phyloP scores from a whole-genome alignment of 495 filamentous ascomycete species.

The Tuber melanosporum region DNA sequence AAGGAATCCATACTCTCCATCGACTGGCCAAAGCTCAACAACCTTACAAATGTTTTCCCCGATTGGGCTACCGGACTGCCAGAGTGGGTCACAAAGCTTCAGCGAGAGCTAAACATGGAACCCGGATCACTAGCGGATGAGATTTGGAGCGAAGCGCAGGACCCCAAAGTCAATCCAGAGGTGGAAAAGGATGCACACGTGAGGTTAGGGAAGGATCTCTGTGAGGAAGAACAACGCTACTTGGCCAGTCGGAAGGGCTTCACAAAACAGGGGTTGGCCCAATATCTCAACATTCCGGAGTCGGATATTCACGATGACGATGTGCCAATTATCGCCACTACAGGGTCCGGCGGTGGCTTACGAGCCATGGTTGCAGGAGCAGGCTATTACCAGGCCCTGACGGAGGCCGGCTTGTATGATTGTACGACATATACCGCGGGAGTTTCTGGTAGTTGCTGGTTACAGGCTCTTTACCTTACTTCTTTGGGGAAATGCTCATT shows the following conservation, averaged over 20 bases:
- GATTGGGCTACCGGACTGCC: slow-evolving; percentile 75
- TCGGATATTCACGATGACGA: slow-evolving; percentile 84
- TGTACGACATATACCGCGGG: slow-evolving; percentile 91
- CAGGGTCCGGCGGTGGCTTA: slow-evolving; percentile 85
- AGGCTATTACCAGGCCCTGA: slow-evolving; percentile 70
- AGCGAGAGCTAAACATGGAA: slow-evolving; percentile 75
- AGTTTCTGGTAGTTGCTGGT: slow-evolving; percentile 92
- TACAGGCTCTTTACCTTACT: slow-evolving; percentile 85
- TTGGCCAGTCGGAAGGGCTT: slow-evolving; percentile 56
- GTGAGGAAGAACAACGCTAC: slow-evolving; percentile 72
- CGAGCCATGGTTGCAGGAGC: slow-evolving; percentile 83
- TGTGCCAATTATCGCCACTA: slow-evolving; percentile 85
- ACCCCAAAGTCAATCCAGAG: slow-evolving; percentile 76
- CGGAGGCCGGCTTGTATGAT: slow-evolving; percentile 82
- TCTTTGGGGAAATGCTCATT: slow-evolving; percentile 62
- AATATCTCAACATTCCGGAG: slow-evolving; percentile 70
- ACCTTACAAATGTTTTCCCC: slow-evolving; percentile 53
- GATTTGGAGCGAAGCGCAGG: slow-evolving; percentile 85
- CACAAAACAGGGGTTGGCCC: slow-evolving; percentile 64
- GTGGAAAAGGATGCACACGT: slow-evolving; percentile 72
- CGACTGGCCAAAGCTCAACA: slow-evolving; percentile 29
- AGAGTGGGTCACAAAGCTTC: slow-evolving; percentile 71
- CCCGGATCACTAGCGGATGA: slow-evolving; percentile 83
- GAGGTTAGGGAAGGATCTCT: slow-evolving; percentile 74
- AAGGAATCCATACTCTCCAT: slow-evolving; percentile 35